Evolutionary conservation across 768 basidiomycete genomes (phyloP).

Genomic region (Floccularia luteovirens): DNA sequence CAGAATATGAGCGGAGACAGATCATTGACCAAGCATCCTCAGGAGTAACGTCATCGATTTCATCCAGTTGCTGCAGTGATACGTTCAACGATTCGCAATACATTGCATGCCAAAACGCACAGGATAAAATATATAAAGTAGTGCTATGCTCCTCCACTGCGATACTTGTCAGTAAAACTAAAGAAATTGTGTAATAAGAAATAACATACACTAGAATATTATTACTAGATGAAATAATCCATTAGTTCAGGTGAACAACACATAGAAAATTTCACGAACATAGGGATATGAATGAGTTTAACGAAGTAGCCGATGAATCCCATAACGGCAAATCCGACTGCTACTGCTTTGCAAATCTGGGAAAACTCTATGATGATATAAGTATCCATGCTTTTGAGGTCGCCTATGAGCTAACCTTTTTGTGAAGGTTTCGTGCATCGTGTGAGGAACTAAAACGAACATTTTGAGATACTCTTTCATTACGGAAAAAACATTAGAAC

Average conservation of each 20-base stretch:
- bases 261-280: conserved; percentile 48
- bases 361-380: conserved; percentile 66
- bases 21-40: background rate
- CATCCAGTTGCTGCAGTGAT: background rate
- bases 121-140: conserved; percentile 11
- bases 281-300: conserved; percentile 97
- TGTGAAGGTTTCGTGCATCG: conserved; percentile 97
- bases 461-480: conserved; percentile 10
- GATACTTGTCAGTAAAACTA: conserved; percentile 14
- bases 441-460: conserved; percentile 69
- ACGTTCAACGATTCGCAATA: background rate
- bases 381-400: background rate
- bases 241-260: background rate
- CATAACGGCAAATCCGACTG: conserved; percentile 97
- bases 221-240: conserved; percentile 50
- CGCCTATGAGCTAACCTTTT: conserved; percentile 56
- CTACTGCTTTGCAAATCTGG: conserved; percentile 94
- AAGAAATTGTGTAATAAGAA: conserved; percentile 1
- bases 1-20: background rate
- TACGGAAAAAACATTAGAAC: background rate
- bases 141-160: conserved; percentile 70
- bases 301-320: conserved; percentile 99
- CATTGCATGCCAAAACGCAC: background rate
- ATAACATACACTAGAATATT: conserved; percentile 92
- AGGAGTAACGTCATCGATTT: background rate